Evolutionary conservation across 2,329 filamentous ascomycete species (phyloP).

Genomic region (Xylaria multiplex): DNA sequence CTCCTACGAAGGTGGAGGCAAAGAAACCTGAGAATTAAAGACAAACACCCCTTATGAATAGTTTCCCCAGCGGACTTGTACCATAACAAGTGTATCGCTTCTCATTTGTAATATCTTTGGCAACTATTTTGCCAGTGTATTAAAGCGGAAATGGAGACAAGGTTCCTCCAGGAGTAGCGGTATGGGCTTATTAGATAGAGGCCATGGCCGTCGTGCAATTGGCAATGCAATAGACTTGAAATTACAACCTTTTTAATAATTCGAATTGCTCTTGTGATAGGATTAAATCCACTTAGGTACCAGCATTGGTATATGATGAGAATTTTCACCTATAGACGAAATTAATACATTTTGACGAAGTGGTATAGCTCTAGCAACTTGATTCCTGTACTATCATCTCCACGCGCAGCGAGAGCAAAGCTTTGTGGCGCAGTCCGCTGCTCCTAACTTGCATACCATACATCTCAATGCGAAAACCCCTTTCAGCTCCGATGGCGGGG

Average conservation of each 20-base stretch:
- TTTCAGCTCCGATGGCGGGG: not conserved
- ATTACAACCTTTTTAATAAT: constrained; percentile 7
- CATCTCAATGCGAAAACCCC: not conserved
- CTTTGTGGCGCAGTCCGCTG: constrained; percentile 16
- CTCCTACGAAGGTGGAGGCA: constrained; percentile 29
- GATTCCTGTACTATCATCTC: not conserved
- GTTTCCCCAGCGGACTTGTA: constrained; percentile 27
- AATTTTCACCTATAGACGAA: not conserved
- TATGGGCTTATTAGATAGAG: constrained; percentile 38
- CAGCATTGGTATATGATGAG: not conserved
- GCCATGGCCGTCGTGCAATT: constrained; percentile 36
- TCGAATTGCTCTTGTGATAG: not conserved
- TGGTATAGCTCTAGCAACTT: not conserved
- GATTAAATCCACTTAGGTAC: not conserved
- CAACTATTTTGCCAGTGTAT: constrained; percentile 39
- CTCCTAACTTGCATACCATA: not conserved
- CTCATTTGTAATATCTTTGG: constrained; percentile 45
- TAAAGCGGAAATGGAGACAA: constrained; percentile 38
- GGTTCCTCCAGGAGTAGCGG: constrained; percentile 38
- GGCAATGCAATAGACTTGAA: constrained; percentile 36
- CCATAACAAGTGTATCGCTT: constrained; percentile 38
- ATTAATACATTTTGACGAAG: not conserved
- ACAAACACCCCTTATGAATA: constrained; percentile 28
- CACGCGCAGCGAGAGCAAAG: constrained; percentile 8
- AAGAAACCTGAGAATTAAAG: constrained; percentile 35